These are phyloP conservation scores for Sequoia sempervirens DNA, from an alignment of 75 land plant species.

Conservation along the genomic window DNA sequence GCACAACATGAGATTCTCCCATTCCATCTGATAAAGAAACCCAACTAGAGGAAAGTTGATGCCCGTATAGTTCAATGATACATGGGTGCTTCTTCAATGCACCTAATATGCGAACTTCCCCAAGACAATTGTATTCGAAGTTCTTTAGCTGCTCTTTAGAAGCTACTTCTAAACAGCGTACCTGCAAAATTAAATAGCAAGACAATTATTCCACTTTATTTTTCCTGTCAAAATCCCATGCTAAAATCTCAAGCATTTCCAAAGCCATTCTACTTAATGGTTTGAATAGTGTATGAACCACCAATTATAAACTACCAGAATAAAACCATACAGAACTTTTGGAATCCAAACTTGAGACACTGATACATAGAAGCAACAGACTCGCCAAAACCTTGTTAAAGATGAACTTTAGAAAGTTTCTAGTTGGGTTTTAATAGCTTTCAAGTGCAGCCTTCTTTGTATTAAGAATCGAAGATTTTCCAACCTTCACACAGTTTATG, in stretches of 20 bases:
- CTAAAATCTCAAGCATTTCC: not conserved
- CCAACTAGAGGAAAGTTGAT: conserved; percentile 63
- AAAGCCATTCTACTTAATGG: not conserved
- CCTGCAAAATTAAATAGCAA: conserved; percentile 31
- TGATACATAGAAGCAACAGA: not conserved
- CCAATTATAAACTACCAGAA: not conserved
- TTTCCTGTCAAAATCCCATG: not conserved
- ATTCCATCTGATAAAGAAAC: conserved; percentile 25
- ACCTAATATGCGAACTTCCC: conserved; percentile 78
- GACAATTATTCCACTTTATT: not conserved
- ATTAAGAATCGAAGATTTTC: not conserved
- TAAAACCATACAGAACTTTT: not conserved
- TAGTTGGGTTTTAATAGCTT: not conserved
- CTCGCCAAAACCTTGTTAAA: not conserved
- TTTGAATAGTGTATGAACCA: not conserved
- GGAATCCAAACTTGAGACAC: not conserved
- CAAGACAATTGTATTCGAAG: conserved; percentile 60
- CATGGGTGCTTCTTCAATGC: conserved; percentile 63
- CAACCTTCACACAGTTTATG: not conserved
- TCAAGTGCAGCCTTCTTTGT: not conserved
- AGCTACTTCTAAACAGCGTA: conserved; percentile 35
- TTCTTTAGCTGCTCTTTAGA: conserved; percentile 37
- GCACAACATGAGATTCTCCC: conserved; percentile 32
- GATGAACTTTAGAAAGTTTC: not conserved
- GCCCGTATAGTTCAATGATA: conserved; percentile 84